Percentiles rank a stretch among this genome's conserved stretches.
phyloP scores from a whole-genome alignment of 2,329 filamentous ascomycete genomes.

The Plenodomus tracheiphilus region DNA sequence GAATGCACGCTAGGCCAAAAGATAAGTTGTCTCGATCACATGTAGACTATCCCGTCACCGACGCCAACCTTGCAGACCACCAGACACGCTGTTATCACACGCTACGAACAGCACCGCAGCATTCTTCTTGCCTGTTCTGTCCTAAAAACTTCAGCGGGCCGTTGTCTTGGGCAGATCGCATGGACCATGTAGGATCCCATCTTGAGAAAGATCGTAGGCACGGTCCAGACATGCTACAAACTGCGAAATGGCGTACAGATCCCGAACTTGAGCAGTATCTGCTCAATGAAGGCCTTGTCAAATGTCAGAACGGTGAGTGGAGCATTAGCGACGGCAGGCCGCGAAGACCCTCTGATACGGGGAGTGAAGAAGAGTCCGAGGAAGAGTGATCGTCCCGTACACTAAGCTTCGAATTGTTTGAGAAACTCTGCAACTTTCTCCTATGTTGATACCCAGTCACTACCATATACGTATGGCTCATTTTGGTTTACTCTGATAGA shows the following conservation, averaged over 20 bases:
- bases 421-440: too few relatives aligned
- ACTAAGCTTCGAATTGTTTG: too few relatives aligned
- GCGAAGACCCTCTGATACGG: conserved; percentile 8
- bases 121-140: conserved; percentile 69
- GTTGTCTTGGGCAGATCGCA: conserved; percentile 75
- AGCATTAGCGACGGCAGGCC: conserved; percentile 41
- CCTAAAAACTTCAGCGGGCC: conserved; percentile 62
- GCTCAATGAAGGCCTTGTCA: conserved; percentile 44
- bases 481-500: too few relatives aligned
- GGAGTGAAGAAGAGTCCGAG: conserved; percentile 15
- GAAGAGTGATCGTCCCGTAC: conserved; percentile 14
- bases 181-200: conserved; percentile 87
- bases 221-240: conserved; percentile 17
- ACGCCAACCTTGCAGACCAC: conserved; percentile 59
- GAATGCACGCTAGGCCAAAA: conserved; percentile 71
- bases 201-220: conserved; percentile 61
- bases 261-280: conserved; percentile 45
- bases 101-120: conserved; percentile 64
- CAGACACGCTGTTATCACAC: conserved; percentile 62
- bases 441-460: too few relatives aligned
- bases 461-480: too few relatives aligned
- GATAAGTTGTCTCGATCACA: conserved; percentile 27
- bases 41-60: conserved; percentile 50
- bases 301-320: conserved; percentile 29
- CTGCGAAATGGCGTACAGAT: conserved; percentile 32